phyloP scores from a whole-genome alignment of 805 yeast genomes.

The Saccharomycodes ludwigii region DNA sequence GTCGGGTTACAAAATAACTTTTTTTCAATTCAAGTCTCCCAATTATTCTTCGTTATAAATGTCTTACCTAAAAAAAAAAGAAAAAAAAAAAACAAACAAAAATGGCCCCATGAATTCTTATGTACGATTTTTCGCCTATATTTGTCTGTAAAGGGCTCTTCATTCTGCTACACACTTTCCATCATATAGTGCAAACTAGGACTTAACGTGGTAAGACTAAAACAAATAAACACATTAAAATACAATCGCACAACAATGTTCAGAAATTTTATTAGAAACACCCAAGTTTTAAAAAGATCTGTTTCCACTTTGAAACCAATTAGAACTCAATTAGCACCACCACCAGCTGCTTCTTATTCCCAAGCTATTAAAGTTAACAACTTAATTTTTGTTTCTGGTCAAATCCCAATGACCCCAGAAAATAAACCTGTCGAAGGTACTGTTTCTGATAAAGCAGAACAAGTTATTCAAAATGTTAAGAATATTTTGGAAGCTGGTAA shows the following conservation, averaged over 20 bases:
- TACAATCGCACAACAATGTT: slow-evolving; percentile 4
- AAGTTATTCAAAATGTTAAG: slow-evolving; percentile 52
- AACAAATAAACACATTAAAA: no score
- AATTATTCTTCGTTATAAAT: no score
- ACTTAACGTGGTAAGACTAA: no score
- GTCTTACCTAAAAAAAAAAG: no score
- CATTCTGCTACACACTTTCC: no score
- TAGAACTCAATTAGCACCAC: slow-evolving; percentile 71
- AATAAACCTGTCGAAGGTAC: slow-evolving; percentile 70
- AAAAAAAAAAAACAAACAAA: no score
- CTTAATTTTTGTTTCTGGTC: slow-evolving; percentile 86
- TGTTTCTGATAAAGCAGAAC: slow-evolving; percentile 68
- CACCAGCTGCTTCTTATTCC: slow-evolving; percentile 93
- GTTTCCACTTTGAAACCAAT: slow-evolving; percentile 31
- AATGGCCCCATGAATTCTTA: no score
- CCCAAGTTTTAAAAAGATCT: slow-evolving; percentile 7
- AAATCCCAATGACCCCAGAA: slow-evolving; percentile 79
- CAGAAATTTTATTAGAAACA: slow-evolving; percentile 4
- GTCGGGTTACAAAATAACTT: no score
- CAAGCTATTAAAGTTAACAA: slow-evolving; percentile 91
- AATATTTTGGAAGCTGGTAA: slow-evolving; percentile 76
- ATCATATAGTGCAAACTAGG: no score
- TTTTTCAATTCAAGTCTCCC: no score
- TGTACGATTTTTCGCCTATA: no score
- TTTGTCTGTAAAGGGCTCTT: no score